Conservation (phyloP, 352 stramenopile genomes). For the Pythium folliculosum region DNA sequence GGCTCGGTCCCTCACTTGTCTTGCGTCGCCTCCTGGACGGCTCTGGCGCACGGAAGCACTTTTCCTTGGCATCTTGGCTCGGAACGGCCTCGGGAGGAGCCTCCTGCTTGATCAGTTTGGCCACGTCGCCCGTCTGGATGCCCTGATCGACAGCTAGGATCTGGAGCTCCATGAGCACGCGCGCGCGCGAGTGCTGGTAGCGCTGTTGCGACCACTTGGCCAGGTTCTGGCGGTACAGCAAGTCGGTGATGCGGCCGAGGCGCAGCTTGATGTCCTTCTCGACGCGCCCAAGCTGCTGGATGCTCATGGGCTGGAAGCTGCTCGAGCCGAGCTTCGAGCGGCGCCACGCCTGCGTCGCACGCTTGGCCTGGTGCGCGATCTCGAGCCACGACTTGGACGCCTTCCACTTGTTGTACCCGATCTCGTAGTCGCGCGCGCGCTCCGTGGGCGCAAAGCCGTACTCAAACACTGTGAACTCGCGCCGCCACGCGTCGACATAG, state of each 20-base stretch:
- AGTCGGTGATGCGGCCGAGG: conserved; percentile 33
- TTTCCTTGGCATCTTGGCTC: neutral
- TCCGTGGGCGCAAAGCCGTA: conserved; percentile 36
- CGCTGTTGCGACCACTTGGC: conserved; percentile 44
- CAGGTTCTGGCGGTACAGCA: conserved; percentile 53
- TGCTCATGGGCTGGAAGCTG: conserved; percentile 31
- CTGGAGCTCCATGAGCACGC: conserved; percentile 22
- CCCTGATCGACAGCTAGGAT: conserved; percentile 9
- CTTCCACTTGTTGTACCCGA: conserved; percentile 23
- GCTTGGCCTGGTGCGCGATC: conserved; percentile 32
- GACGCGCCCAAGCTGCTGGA: conserved; percentile 39
- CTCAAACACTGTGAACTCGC: conserved; percentile 17
- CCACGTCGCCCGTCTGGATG: neutral
- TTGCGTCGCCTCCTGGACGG: neutral
- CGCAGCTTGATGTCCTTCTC: conserved; percentile 51
- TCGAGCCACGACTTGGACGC: conserved; percentile 29
- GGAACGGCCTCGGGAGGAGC: neutral
- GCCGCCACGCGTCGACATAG: conserved; percentile 45
- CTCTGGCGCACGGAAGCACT: neutral
- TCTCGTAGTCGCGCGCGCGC: conserved; percentile 20
- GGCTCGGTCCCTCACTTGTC: neutral
- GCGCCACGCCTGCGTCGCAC: conserved; percentile 29
- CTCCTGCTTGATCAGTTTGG: neutral
- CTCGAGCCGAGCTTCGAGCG: conserved; percentile 28
- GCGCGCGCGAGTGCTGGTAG: conserved; percentile 16